Evolutionary conservation across 495 filamentous ascomycete genomes (phyloP).

Genomic region (Penicillium chermesinum): DNA sequence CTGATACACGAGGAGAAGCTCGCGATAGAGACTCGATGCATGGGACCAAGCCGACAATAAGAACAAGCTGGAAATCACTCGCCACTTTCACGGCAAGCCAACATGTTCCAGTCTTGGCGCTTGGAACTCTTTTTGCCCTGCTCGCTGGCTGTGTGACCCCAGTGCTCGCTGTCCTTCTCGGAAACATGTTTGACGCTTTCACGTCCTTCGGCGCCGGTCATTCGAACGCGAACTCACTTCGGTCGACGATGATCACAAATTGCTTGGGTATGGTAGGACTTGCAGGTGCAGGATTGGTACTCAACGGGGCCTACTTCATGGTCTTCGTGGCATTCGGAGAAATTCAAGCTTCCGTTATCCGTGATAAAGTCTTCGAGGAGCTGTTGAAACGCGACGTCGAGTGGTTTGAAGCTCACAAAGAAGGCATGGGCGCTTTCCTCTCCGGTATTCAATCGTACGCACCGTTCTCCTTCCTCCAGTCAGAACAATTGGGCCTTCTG

Average conservation of each 20-base stretch:
- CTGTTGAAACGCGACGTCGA: constrained; percentile 66
- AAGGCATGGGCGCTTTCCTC: constrained; percentile 69
- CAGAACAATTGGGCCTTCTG: too few relatives aligned
- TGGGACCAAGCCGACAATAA: neutral
- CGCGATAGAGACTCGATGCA: neutral
- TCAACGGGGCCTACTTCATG: constrained; percentile 59
- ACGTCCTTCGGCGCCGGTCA: constrained; percentile 57
- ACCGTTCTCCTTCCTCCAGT: neutral
- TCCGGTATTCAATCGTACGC: constrained; percentile 68
- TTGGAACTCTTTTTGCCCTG: constrained; percentile 51
- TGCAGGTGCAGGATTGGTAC: constrained; percentile 58
- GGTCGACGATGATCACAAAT: constrained; percentile 51
- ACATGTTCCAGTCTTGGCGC: constrained; percentile 53
- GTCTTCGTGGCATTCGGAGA: constrained; percentile 75
- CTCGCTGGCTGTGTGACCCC: constrained; percentile 60
- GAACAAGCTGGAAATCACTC: constrained; percentile 48
- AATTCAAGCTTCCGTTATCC: constrained; percentile 63
- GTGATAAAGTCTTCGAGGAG: constrained; percentile 58
- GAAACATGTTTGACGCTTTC: constrained; percentile 69
- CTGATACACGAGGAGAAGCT: neutral
- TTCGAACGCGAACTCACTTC: constrained; percentile 44
- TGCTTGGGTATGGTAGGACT: constrained; percentile 55
- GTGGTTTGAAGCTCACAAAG: constrained; percentile 74
- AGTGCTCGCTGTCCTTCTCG: constrained; percentile 64
- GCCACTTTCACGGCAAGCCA: constrained; percentile 65